Percentiles rank a stretch among this genome's conserved stretches.
Evolutionary conservation across 768 basidiomycete genomes (phyloP).

Genomic region (Pulveroboletus ravenelii): DNA sequence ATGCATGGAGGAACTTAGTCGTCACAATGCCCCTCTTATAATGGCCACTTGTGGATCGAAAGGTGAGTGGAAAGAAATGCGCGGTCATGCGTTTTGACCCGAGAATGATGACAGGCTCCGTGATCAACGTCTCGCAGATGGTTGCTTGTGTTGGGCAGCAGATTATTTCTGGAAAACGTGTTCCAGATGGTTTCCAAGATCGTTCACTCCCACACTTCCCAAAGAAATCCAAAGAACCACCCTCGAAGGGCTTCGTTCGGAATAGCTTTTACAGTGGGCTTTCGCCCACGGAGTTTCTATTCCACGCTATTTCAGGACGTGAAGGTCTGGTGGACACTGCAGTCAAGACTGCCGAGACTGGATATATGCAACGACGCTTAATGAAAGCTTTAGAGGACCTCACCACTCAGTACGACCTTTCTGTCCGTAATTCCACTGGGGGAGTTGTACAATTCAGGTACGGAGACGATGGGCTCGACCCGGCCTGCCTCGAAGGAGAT

Average conservation of each 20-base stretch:
- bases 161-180: conserved; percentile 96
- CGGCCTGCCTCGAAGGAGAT: conserved; percentile 93
- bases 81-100: not conserved
- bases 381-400: conserved; percentile 99
- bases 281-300: conserved; percentile 91
- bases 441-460: conserved; percentile 97
- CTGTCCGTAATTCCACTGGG: conserved; percentile 90
- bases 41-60: conserved; percentile 99
- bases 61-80: conserved; percentile 44
- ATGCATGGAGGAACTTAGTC: conserved; percentile 96
- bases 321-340: conserved; percentile 99
- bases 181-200: conserved; percentile 98
- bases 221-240: conserved; percentile 93
- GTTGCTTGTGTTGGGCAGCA: conserved; percentile 99
- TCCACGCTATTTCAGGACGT: conserved; percentile 98
- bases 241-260: conserved; percentile 96
- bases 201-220: conserved; percentile 98
- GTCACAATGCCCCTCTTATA: conserved; percentile 94
- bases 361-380: conserved; percentile 97
- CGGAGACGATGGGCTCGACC: conserved; percentile 96
- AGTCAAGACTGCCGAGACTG: conserved; percentile 99
- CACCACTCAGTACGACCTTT: conserved; percentile 92
- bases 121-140: conserved; percentile 99
- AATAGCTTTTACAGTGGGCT: conserved; percentile 96
- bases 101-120: conserved; percentile 64